Conservation (phyloP, 257 asterid genomes). For the Solanum lignicaule region DNA sequence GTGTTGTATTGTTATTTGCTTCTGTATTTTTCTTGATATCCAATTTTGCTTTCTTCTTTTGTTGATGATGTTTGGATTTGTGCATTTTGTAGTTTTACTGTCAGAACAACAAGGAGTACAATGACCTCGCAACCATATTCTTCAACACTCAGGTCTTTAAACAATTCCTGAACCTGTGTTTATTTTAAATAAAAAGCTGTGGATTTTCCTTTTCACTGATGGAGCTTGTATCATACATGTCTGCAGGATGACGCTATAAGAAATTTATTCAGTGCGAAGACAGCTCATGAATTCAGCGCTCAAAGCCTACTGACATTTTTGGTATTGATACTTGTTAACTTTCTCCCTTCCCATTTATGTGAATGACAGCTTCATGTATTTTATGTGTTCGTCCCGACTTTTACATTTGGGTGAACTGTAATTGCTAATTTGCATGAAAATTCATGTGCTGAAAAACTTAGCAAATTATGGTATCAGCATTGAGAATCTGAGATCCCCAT, state of each 20-base stretch:
- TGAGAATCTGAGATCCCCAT: not conserved
- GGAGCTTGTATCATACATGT: conserved; percentile 2
- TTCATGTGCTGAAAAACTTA: not conserved
- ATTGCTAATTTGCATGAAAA: not conserved
- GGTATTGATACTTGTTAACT: conserved; percentile 33
- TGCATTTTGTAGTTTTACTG: conserved; percentile 65
- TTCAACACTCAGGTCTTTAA: conserved; percentile 85
- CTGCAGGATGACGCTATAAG: conserved; percentile 99
- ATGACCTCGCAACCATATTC: conserved; percentile 95
- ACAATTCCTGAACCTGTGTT: not conserved
- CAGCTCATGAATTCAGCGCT: conserved; percentile 91
- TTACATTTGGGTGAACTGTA: not conserved
- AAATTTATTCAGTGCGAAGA: conserved; percentile 94
- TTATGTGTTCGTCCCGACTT: not conserved
- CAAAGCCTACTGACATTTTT: conserved; percentile 81
- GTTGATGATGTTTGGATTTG: conserved; percentile 5
- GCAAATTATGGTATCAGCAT: not conserved
- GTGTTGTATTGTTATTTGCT: not conserved
- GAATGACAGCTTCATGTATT: not conserved
- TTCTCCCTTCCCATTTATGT: not conserved
- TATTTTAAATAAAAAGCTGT: not conserved
- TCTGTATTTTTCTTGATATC: not conserved
- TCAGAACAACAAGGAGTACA: conserved; percentile 61
- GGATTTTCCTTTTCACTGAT: conserved; percentile 18
- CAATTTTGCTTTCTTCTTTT: not conserved